These are phyloP conservation scores for Camelina hispida DNA, from an alignment of 345 rosid species.

Conservation along the genomic window DNA sequence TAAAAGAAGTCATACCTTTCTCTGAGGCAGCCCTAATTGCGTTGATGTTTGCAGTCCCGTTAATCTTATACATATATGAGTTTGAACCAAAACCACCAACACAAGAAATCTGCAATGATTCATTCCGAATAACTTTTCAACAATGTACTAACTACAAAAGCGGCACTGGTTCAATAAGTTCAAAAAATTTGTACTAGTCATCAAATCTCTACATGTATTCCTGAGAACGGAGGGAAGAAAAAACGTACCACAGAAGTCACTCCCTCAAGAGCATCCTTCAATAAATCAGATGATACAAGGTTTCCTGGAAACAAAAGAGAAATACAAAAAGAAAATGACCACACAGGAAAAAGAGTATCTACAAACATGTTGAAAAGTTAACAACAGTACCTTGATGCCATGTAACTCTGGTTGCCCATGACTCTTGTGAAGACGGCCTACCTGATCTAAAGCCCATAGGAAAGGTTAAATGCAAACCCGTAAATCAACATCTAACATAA, in stretches of 20 bases:
- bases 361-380: conserved; percentile 12
- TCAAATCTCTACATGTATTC: conserved; percentile 9
- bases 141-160: not conserved
- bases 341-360: not conserved
- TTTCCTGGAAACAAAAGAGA: conserved; percentile 56
- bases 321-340: conserved; percentile 15
- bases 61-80: conserved; percentile 91
- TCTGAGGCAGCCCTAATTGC: conserved; percentile 94
- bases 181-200: not conserved
- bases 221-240: conserved; percentile 5
- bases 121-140: conserved; percentile 3
- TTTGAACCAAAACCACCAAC: conserved; percentile 97
- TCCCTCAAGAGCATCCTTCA: conserved; percentile 83
- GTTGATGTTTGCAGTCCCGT: conserved; percentile 94
- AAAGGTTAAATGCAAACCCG: not conserved
- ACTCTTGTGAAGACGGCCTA: conserved; percentile 66
- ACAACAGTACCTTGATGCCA: conserved; percentile 82
- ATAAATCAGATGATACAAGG: conserved; percentile 75
- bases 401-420: conserved; percentile 75
- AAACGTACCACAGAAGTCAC: conserved; percentile 84
- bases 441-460: conserved; percentile 67
- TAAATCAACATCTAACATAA: not conserved
- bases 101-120: conserved; percentile 73
- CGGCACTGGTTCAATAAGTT: not conserved
- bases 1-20: conserved; percentile 53